Evolutionary conservation across 345 rosid genomes (phyloP), one percentile per base, ranked within the genome.

Genomic region (Brassica cretica): DNA sequence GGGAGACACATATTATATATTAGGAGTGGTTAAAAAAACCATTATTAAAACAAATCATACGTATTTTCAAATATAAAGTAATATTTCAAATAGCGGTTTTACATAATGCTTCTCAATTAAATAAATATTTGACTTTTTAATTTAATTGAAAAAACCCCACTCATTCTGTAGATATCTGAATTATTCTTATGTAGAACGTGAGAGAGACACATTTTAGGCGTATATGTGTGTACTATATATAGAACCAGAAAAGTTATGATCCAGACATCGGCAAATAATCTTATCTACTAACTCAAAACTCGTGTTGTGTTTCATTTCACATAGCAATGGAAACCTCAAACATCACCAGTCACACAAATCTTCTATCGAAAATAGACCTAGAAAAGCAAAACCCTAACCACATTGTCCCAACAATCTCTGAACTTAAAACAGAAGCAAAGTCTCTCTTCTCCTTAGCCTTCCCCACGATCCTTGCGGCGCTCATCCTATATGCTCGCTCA

Each of bases 401-500:
- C 64, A 10, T 67, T 62, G 62, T 62, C 67, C 86, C 82, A 4
- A 66, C 84, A 25, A 6, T 77, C 32, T 76, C 88, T 3, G 90
- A 85, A 32, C 74, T 88, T 53, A 66, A 79, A 4, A 15, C 85
- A 1, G 98, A 94, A 64, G 76, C 92, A 14, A 88, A 81, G 77
- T 83, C 93, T 21, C 91, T 94, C 70, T 87, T 92, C 82, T 81
- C 76, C 66, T 87, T 94, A 49, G 95, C 97, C 60, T 87, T 88
- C 64, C 98, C 98, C 5, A 92, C 91, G 19, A 91, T 87, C 73
- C 84, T 94, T 35, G 87, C 98, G 0, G 96, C 92, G 10, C 91
- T 94, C 75, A 89, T 94, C 82, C 85, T 94, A 82, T 94, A 90
- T 73, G 87, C 91, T 59, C 96, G 98, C 49, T 90, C 98, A 25